Percentiles rank a stretch among this genome's conserved stretches.
These are phyloP conservation scores for Suillus luteus DNA, from an alignment of 768 basidiomycete species.

Conservation along the genomic window DNA sequence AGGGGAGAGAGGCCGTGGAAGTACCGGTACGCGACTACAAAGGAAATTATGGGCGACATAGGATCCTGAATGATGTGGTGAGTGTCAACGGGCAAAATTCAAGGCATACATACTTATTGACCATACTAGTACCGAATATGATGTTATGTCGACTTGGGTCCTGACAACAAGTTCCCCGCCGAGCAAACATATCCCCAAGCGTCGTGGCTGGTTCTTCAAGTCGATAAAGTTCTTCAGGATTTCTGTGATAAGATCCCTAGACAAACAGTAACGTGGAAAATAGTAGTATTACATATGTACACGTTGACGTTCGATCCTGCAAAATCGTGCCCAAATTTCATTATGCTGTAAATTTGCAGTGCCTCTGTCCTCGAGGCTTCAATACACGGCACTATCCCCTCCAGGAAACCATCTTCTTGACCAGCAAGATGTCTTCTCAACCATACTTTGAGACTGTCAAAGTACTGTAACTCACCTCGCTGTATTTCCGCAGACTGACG, in stretches of 20 bases:
- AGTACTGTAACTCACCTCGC: constrained; percentile 36
- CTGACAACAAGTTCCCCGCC: not conserved
- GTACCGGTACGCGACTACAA: constrained; percentile 34
- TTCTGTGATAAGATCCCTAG: not conserved
- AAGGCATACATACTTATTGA: not conserved
- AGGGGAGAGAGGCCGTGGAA: constrained; percentile 21
- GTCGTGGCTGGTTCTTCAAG: not conserved
- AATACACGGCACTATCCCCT: constrained; percentile 14
- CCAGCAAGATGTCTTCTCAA: constrained; percentile 30
- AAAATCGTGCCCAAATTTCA: constrained; percentile 5
- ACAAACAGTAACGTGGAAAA: not conserved
- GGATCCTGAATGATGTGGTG: not conserved
- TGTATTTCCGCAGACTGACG: constrained; percentile 7
- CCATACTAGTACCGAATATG: not conserved
- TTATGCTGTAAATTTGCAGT: constrained; percentile 9
- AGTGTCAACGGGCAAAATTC: not conserved
- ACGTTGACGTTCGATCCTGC: constrained; percentile 1
- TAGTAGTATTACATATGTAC: constrained; percentile 4
- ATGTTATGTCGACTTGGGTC: not conserved
- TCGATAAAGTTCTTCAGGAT: not conserved
- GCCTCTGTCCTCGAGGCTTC: constrained; percentile 35
- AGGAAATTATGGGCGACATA: constrained; percentile 25
- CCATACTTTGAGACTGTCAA: constrained; percentile 73
- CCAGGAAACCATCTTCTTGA: constrained; percentile 11
- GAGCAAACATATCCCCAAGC: not conserved